Conservation (phyloP, 2,329 filamentous ascomycete genomes). For the Fusarium sp. region DNA sequence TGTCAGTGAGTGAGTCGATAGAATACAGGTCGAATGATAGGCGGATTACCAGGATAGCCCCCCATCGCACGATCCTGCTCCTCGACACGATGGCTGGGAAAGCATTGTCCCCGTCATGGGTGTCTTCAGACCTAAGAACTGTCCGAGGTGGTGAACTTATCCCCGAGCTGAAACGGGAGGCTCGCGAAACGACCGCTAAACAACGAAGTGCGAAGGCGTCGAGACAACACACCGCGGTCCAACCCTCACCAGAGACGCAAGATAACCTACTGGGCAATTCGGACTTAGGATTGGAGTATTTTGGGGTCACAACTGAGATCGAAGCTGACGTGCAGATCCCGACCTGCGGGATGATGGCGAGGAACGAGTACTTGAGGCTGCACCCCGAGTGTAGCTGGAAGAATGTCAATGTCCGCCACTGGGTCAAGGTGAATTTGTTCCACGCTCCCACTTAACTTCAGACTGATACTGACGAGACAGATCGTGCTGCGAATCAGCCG, state of each 20-base stretch:
- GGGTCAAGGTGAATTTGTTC: not conserved
- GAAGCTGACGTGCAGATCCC: not conserved
- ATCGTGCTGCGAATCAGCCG: not conserved
- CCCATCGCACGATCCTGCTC: not conserved
- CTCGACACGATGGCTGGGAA: not conserved
- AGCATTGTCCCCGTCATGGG: not conserved
- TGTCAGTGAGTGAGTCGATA: not conserved
- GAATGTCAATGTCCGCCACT: not conserved
- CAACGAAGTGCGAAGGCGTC: not conserved
- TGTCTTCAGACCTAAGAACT: not conserved
- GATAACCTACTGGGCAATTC: not conserved
- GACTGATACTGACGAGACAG: not conserved
- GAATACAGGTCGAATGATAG: not conserved
- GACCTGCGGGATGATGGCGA: not conserved
- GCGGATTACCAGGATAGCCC: not conserved
- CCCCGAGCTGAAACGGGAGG: not conserved
- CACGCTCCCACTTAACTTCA: not conserved
- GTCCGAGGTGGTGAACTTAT: not conserved
- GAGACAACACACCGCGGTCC: not conserved
- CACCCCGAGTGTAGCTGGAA: not conserved
- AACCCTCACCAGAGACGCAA: not conserved
- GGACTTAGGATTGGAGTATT: not conserved
- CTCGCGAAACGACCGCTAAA: not conserved
- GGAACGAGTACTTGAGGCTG: not conserved
- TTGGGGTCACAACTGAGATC: not conserved